These are phyloP conservation scores for Scheffersomyces lignicola DNA, from an alignment of 1,139 yeast species.

Conservation along the genomic window DNA sequence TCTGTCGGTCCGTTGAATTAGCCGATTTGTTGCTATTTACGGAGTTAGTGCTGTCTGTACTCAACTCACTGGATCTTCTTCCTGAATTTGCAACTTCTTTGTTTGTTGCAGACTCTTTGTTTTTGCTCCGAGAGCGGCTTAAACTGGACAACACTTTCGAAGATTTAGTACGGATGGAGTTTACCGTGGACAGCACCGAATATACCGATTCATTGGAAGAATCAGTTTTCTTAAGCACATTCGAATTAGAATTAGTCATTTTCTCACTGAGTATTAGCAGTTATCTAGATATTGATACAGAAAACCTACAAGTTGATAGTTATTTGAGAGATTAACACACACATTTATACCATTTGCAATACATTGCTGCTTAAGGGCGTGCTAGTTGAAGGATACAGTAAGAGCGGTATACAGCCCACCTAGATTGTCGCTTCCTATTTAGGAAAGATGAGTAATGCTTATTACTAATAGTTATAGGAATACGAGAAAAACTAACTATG, in stretches of 20 bases:
- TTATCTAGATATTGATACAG: neutral
- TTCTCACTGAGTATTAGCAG: conserved; percentile 2
- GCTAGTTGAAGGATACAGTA: too few relatives aligned
- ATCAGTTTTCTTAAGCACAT: conserved; percentile 12
- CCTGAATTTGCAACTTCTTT: neutral
- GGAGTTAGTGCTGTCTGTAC: neutral
- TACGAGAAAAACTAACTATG: too few relatives aligned
- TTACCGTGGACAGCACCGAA: conserved; percentile 12
- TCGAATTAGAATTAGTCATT: conserved; percentile 1
- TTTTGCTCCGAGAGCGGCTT: neutral
- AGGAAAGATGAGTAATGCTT: too few relatives aligned
- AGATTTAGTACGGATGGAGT: conserved; percentile 9
- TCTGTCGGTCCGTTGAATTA: conserved; percentile 1
- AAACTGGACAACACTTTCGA: neutral
- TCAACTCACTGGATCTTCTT: conserved; percentile 1
- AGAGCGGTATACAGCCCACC: too few relatives aligned
- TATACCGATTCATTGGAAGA: conserved; percentile 11
- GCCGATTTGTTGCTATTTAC: neutral
- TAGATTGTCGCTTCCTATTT: too few relatives aligned
- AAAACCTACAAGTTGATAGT: neutral
- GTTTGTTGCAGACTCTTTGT: neutral
- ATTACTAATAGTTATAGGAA: too few relatives aligned
- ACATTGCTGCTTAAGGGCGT: too few relatives aligned
- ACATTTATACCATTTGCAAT: too few relatives aligned
- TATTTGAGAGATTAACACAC: too few relatives aligned